Base-by-base conservation (phyloP, 2,329 filamentous ascomycete genomes). In the Fusarium coffeatum region DNA sequence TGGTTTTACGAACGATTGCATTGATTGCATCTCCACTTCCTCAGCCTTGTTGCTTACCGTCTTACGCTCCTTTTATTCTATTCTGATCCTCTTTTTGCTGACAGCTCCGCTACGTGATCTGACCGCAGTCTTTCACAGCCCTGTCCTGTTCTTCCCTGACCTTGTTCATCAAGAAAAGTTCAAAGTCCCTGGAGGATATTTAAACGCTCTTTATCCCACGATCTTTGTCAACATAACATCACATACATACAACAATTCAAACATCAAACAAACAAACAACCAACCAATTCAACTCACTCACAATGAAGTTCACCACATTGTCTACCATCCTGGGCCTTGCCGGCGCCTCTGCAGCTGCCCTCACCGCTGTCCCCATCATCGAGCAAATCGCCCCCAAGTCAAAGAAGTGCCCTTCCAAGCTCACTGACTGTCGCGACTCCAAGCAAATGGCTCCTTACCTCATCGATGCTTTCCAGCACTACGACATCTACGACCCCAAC, bases 401-500 rank as follows among this genome's bases (percentile, higher is more conserved):
- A 2, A 76, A 77, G 20, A 77, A 80, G 12, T 93, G 91, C 81
- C 78, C 79, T 48, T 61, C 78, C 3, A 82, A 79, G 43, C 76
- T 83, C 16, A 81, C 79, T 18, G 89, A 93, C 73, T 95, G 93
- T 80, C 84, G 85, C 49, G 92, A 88, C 4, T 88, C 90, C n/a
- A 78, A 78, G 10, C 82, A 88, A 72, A 90, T 90, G 4, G 90
- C 87, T 0, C 82, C 84, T 2, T 83, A 80, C 68, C 83, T 95
- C 64, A 80, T 82, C 74, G 70, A 80, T 9, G 85, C 87, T 37
- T 89, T 94, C 78, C 59, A 74, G 20, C 79, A 83, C 13, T 91
- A 93, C 82, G 69, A 78, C 5, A 81, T 94, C 72, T 83, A 80
- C 49, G 78, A 78, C 34, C 79, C 81, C 23, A 86, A 84, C 23